Conservation (phyloP, 768 basidiomycete species). For the Auricularia sp. region DNA sequence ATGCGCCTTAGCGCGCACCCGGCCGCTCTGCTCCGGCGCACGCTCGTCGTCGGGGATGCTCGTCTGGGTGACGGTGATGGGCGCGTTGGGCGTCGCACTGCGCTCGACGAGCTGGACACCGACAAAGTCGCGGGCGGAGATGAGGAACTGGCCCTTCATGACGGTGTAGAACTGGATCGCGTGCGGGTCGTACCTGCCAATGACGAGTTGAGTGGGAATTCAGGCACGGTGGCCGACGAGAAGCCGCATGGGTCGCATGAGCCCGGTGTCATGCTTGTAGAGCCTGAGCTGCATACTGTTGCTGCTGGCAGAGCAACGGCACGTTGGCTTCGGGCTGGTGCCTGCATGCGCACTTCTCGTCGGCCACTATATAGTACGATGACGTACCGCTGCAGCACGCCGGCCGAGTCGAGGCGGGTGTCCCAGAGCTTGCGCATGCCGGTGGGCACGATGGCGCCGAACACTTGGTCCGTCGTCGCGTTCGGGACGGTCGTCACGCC, state of each 20-base stretch:
- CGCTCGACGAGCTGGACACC: background rate
- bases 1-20: background rate
- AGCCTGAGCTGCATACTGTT: too few species aligned
- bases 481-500: background rate
- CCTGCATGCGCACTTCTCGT: too few species aligned
- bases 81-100: background rate
- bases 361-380: too few species aligned
- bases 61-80: background rate
- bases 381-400: background rate
- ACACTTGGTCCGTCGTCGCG: background rate
- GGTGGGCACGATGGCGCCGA: background rate
- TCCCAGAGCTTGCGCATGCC: background rate
- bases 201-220: background rate
- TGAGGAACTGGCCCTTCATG: background rate
- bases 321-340: too few species aligned
- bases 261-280: too few species aligned
- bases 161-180: constrained; percentile 1
- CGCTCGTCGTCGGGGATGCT: background rate
- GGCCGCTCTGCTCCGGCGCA: background rate
- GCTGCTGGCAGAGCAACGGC: too few species aligned
- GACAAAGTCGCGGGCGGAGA: background rate
- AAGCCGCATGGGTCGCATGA: too few species aligned
- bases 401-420: background rate
- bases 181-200: background rate
- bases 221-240: background rate